Base-by-base conservation (phyloP, 345 rosid genomes). In the Eucalyptus marginata region DNA sequence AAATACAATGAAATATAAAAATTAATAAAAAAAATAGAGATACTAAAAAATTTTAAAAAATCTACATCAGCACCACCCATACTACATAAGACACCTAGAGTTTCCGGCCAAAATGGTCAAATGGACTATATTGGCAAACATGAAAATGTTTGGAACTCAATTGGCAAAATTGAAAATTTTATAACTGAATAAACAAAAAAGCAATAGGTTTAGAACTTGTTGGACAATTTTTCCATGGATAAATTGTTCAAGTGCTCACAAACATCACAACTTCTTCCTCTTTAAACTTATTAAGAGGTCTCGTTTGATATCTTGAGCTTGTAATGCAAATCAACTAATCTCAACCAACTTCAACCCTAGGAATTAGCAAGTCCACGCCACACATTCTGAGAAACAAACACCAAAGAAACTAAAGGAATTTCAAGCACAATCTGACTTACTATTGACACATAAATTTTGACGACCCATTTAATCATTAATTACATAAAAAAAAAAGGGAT, bases 11-110 rank as follows among this genome's bases (percentile, higher is more conserved):
- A 18, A 56, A 56, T 56, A 56, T 4, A 7, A 54, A 22, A 54
- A 54, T 54, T 54, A 54, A 54, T 54, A 4, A 40, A 22, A 51
- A 50, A 54, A 51, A 7, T 3, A 1, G 10, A 52, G 56, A 3
- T 18, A 52, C 10, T 52, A 51, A 51, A 17, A 16, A 40, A 1
- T 0, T 17, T 52, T 52, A 1, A 3, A 52, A 18, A 52, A 0
- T 18, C 2, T 52, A 52, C 58, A 52, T 52, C 24, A 52, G 1
- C 0, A 4, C 24, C 4, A 0, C 58, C 58, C 10, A 52, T 52
- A 7, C 56, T 52, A 52, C 24, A 18, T 52, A 52, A 52, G 58
- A 52, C 56, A 18, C 56, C 56, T 52, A 52, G 56, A 56, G 11
- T 56, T 56, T 56, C 29, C 8, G 0, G 27, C 62, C 56, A 52